Percentiles rank a stretch among this genome's conserved stretches.
Conservation (phyloP, 2,329 filamentous ascomycete genomes). For the Bipolaris sorokiniana region DNA sequence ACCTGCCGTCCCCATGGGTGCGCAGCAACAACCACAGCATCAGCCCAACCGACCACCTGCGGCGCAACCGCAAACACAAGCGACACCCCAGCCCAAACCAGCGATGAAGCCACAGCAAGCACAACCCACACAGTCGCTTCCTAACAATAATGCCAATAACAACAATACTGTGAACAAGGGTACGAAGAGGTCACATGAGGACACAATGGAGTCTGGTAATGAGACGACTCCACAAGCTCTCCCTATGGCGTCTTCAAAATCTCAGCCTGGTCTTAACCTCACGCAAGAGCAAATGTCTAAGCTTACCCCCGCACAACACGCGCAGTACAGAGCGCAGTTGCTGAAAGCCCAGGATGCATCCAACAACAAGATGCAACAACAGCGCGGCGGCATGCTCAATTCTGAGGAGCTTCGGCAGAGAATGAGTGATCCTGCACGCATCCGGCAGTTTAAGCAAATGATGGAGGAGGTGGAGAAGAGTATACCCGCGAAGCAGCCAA, state of each 20-base stretch:
- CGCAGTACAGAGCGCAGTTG: conserved; percentile 40
- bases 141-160: conserved; percentile 26
- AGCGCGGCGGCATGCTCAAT: conserved; percentile 27
- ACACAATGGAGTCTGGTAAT: conserved; percentile 48
- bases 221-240: conserved; percentile 45
- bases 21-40: conserved; percentile 14
- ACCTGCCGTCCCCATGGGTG: conserved; percentile 11
- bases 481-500: conserved; percentile 28
- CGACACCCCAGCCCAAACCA: conserved; percentile 33
- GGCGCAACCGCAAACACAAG: conserved; percentile 29
- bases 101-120: conserved; percentile 25
- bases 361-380: conserved; percentile 38
- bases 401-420: conserved; percentile 35
- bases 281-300: conserved; percentile 45
- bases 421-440: conserved; percentile 36
- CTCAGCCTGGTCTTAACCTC: conserved; percentile 39
- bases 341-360: conserved; percentile 44
- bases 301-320: conserved; percentile 42
- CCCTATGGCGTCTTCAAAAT: conserved; percentile 42
- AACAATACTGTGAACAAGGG: conserved; percentile 35
- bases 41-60: conserved; percentile 32
- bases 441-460: conserved; percentile 36
- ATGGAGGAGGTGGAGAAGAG: conserved; percentile 39
- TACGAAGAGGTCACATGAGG: conserved; percentile 51
- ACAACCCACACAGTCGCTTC: conserved; percentile 28